phyloP scores from a whole-genome alignment of 352 stramenopile species.

The Phytopythium oedochilum region DNA sequence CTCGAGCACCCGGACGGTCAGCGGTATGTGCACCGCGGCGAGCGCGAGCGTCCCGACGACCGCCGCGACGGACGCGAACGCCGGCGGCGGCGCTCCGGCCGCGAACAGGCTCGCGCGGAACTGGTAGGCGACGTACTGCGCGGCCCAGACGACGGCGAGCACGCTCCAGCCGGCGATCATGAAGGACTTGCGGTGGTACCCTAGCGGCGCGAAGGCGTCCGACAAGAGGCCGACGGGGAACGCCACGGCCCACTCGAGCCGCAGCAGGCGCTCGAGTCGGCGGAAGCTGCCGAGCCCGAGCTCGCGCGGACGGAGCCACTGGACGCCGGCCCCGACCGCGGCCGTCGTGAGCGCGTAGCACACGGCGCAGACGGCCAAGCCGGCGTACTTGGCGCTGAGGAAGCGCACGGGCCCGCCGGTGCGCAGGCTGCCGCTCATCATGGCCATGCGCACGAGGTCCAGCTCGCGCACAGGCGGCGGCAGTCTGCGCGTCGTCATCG shows the following conservation, averaged over 20 bases:
- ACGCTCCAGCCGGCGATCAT: slow-evolving; percentile 52
- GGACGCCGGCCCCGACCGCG: slow-evolving; percentile 7
- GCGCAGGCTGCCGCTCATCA: slow-evolving; percentile 3
- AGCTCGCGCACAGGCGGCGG: background rate
- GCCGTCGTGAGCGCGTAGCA: slow-evolving; percentile 17
- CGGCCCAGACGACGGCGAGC: slow-evolving; percentile 16
- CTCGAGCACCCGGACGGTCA: slow-evolving; percentile 40
- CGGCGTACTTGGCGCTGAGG: slow-evolving; percentile 26
- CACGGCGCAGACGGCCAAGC: slow-evolving; percentile 20
- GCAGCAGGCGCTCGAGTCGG: slow-evolving; percentile 16
- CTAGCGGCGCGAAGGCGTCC: slow-evolving; percentile 19
- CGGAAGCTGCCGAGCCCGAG: slow-evolving; percentile 11
- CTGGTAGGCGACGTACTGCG: slow-evolving; percentile 23
- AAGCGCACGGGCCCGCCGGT: slow-evolving; percentile 7
- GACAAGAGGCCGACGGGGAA: slow-evolving; percentile 25
- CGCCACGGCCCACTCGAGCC: slow-evolving; percentile 27
- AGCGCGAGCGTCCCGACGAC: slow-evolving; percentile 23
- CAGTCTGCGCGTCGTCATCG: slow-evolving; percentile 1
- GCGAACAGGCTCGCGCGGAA: slow-evolving; percentile 8
- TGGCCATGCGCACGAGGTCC: background rate
- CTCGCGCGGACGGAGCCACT: slow-evolving; percentile 1
- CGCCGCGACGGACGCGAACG: slow-evolving; percentile 8
- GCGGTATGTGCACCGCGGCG: slow-evolving; percentile 22
- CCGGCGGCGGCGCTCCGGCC: slow-evolving; percentile 1
- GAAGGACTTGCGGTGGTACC: slow-evolving; percentile 59